These are phyloP conservation scores for Phialophora expanda DNA, from an alignment of 2,329 filamentous ascomycete genomes.

Conservation along the genomic window DNA sequence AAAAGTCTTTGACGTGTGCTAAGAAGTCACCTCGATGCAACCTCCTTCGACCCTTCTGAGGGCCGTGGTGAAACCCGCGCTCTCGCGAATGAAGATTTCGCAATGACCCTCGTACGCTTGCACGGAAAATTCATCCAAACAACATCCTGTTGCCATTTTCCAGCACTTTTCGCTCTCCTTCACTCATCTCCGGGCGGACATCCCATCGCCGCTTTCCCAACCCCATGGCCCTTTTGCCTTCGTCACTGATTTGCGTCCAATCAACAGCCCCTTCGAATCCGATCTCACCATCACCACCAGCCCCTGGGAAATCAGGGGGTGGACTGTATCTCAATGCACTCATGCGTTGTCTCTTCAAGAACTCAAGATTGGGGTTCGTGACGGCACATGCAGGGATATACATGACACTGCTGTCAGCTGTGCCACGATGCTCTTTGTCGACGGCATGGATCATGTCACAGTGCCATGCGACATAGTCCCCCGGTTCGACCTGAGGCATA, in stretches of 20 bases:
- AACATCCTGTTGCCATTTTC: slow-evolving; percentile 60
- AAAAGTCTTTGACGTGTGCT: neutral
- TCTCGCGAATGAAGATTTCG: neutral
- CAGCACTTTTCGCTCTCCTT: slow-evolving; percentile 59
- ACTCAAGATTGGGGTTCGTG: slow-evolving; percentile 74
- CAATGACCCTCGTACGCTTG: neutral
- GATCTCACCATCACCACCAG: slow-evolving; percentile 50
- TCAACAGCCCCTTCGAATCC: slow-evolving; percentile 49
- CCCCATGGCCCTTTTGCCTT: slow-evolving; percentile 63
- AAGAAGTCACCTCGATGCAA: neutral
- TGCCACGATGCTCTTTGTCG: slow-evolving; percentile 75
- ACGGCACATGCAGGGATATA: slow-evolving; percentile 89
- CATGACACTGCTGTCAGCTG: slow-evolving; percentile 76
- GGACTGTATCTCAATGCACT: slow-evolving; percentile 72
- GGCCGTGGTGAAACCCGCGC: neutral
- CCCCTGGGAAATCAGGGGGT: slow-evolving; percentile 72
- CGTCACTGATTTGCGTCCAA: slow-evolving; percentile 48
- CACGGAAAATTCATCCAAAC: slow-evolving; percentile 46
- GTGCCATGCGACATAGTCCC: slow-evolving; percentile 71
- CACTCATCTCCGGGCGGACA: slow-evolving; percentile 52
- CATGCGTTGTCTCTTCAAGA: slow-evolving; percentile 72
- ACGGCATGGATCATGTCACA: slow-evolving; percentile 69
- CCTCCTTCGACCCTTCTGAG: neutral
- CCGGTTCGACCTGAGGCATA: slow-evolving; percentile 70
- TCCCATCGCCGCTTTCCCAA: slow-evolving; percentile 58